phyloP scores from a whole-genome alignment of 108 stramenopile genomes.

The Cyclostephanos tholiformis region DNA sequence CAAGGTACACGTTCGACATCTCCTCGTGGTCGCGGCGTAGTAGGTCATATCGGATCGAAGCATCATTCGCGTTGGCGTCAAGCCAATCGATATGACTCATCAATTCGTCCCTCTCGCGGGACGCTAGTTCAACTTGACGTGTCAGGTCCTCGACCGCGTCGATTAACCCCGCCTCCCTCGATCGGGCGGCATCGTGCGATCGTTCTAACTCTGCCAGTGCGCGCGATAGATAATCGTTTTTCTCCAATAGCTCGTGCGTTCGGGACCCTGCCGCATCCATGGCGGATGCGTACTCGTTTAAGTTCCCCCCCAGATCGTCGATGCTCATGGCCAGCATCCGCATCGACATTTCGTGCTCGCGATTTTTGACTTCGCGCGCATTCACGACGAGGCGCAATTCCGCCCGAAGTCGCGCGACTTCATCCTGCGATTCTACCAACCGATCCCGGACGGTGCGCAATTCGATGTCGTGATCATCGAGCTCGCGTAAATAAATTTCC shows the following conservation, averaged over 20 bases:
- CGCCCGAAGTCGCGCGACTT: background rate
- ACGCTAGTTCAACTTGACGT: constrained; percentile 2
- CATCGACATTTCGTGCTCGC: constrained; percentile 19
- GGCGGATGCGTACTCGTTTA: constrained; percentile 23
- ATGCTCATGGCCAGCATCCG: constrained; percentile 35
- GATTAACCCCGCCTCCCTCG: constrained; percentile 10
- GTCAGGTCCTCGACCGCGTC: constrained; percentile 21
- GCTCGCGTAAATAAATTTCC: background rate
- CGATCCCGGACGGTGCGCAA: background rate
- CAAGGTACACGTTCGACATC: constrained; percentile 17
- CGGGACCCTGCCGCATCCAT: constrained; percentile 35
- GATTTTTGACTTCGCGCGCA: constrained; percentile 12
- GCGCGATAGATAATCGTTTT: constrained; percentile 25
- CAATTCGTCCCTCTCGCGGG: constrained; percentile 18
- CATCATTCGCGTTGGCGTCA: background rate
- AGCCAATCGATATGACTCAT: background rate
- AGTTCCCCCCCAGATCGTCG: constrained; percentile 32
- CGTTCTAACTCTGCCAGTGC: constrained; percentile 15
- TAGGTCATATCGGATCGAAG: constrained; percentile 1
- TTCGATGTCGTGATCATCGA: background rate
- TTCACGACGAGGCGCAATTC: background rate
- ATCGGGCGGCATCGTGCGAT: background rate
- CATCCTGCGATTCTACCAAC: constrained; percentile 17
- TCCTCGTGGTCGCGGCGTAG: constrained; percentile 16
- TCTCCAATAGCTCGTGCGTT: constrained; percentile 35